Evolutionary conservation across 768 basidiomycete genomes (phyloP), one percentile per base, ranked within the genome.

Genomic region (Tylopilus felleus): DNA sequence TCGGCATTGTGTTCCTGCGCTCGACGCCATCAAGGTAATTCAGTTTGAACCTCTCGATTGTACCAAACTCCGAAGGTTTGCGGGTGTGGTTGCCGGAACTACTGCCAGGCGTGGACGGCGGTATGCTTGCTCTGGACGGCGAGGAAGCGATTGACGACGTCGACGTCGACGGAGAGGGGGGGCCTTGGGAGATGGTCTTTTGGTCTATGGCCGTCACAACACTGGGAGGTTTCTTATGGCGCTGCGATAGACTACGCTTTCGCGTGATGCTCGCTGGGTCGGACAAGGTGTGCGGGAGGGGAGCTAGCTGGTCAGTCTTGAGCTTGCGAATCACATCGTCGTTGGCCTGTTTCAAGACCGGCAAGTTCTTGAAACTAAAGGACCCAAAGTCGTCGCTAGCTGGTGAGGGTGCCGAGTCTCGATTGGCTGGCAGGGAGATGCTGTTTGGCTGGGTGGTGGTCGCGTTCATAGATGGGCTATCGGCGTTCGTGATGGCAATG

Each of bases 341-440:
- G 69, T 99, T 99, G 17, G 93, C 94, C 72, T 98, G 94, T 74
- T 98, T 99, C 71, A 98, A 75, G 8, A 97, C 83, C 0, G 93
- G 93, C 39, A 98, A 71, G 67, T 99, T 99, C 79, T 98, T 98
- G 81, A 94, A 99, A 72, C 88, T 93, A 77, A 99, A 99, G 0
- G 93, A 86, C 21, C 97, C 97, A 73, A 98, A 99, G 65, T 98
- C 95, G 63, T 96, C 93, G 59, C 82, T 83, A 17, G 81, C 80
- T 31, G 84, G 80, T 27, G 86, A 81, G 7, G 73, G 66, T 17
- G 72, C 74, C 6, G 66, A 64, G 12, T 80, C 77, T 31, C 71
- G 70, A 31, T 60, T 77, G 48, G 79, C 77, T 41, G 65, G 60
- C 14, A 68, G 59, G 45, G 58, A 13, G 29, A 63, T 69, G 16